Base-by-base conservation (phyloP, 805 yeast species). In the Jamesozyma lodderae region DNA sequence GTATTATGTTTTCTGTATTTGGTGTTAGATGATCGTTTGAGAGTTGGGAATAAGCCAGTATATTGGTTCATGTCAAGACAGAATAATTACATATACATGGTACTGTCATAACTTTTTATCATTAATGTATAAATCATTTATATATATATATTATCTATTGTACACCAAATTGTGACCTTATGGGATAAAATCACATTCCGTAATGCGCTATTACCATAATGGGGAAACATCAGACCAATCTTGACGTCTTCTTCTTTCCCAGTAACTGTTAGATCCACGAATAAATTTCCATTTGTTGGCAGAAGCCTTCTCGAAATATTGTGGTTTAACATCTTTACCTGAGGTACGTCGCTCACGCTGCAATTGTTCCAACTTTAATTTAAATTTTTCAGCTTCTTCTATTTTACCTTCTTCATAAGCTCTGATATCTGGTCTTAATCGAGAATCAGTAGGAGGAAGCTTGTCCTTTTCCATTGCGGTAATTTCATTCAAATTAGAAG, bases 361-460 rank as follows among this genome's bases (percentile, higher is more conserved):
- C 21, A 64, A 66, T 51, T 81, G 84, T 55, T 92, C 98, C 15
- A 88, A 64, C 26, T 69, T 62, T 28, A 75, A 57, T 55, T 92
- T 92, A 44, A 75, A 46, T 1, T 45, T 49, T 55, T 90, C 96
- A 0, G 97, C 96, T 37, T 67, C 60, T 16, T 76, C 84, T 9
- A 79, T 62, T 17, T 76, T 65, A 2, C 87, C 92, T 14, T 70
- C 55, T 53, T 85, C 94, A 49, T 85, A 86, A 2, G 66, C 60
- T 31, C 73, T 65, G 53, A 86, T 75, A 57, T 92, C 98, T 0
- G 96, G 97, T 53, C 98, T 73, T 32, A 78, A 60, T 53, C 98
- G 74, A 6, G 96, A 82, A 57, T 92, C 98, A 0, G 92, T 84
- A 3, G 88, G 88, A 5, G 96, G 81, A 28, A 88, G 49, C 2